Evolutionary conservation across 1,139 yeast species (phyloP), one percentile per base, ranked within the genome.

Genomic region (Lodderomyces parapsilosis): DNA sequence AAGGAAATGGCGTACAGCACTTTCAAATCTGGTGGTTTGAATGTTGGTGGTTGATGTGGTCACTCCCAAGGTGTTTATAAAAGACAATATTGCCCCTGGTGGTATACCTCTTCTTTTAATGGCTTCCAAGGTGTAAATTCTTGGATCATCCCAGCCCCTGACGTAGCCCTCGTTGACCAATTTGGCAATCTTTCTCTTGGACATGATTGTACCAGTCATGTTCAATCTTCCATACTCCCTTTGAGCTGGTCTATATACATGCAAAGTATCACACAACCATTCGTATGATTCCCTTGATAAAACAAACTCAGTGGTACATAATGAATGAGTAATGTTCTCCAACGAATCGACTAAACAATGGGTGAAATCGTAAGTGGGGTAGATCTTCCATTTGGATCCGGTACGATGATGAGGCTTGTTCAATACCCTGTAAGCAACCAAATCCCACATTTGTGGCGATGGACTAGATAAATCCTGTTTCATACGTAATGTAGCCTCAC

Each of bases 391-490:
- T 65, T 86, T 86, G 61, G 80, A 84, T 44, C 98, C 99, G 13
- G 99, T 93, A 68, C 99, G 84, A 65, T 93, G 96, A 67, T 94
- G 99, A 23, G 89, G 80, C 19, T 96, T 91, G 56, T 91, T 76
- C 56, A 94, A 74, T 6, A 94, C 96, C 65, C 99, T 81, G 70
- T 94, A 94, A n/a, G 99, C 99, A 47, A 93, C 95, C 54, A 93
- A 78, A 66, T 94, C 99, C 99, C 99, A 94, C 99, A 94, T 94
- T 70, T 93, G 99, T 17, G 99, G 99, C 53, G 89, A 87, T 52
- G 96, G 96, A 31, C 94, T 86, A n/a, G 66, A 63, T 51, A 93
- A 71, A 62, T 93, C 96, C 74, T 89, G 97, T 65, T 93, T 93
- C 99, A 94, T 93, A 70, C 99, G 83, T 60, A 94, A 75, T 4